A percentile compares a stretch with the other conserved stretches of the same genome.
phyloP scores from a whole-genome alignment of 2,329 filamentous ascomycete species.

The Penicillium hesseltinei region DNA sequence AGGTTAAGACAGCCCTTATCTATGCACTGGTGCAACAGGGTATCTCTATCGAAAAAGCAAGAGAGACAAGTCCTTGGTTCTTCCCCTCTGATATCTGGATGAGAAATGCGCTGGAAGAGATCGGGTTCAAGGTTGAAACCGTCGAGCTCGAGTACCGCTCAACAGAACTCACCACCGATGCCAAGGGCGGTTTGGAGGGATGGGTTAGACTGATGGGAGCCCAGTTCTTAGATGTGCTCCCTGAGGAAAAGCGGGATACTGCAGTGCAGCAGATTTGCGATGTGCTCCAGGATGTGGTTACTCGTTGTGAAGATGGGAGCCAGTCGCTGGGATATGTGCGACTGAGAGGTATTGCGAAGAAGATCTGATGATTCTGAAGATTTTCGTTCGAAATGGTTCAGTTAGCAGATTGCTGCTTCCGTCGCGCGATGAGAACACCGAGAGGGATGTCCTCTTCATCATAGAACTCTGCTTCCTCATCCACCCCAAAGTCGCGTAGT shows the following conservation, averaged over 20 bases:
- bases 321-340: slow-evolving; percentile 50
- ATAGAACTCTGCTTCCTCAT: slow-evolving; percentile 64
- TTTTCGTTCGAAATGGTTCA: not conserved
- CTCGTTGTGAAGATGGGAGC: slow-evolving; percentile 57
- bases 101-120: slow-evolving; percentile 33
- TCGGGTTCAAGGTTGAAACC: slow-evolving; percentile 51
- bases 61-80: slow-evolving; percentile 64
- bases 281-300: slow-evolving; percentile 56
- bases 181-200: slow-evolving; percentile 58
- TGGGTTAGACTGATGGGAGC: slow-evolving; percentile 66
- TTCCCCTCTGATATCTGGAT: slow-evolving; percentile 67
- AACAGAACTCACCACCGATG: slow-evolving; percentile 49
- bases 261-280: slow-evolving; percentile 56
- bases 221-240: slow-evolving; percentile 56
- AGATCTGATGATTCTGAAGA: slow-evolving; percentile 13
- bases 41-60: slow-evolving; percentile 50
- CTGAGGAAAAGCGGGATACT: slow-evolving; percentile 49
- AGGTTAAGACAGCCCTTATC: slow-evolving; percentile 60
- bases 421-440: slow-evolving; percentile 50
- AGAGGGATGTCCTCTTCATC: slow-evolving; percentile 63
- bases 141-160: slow-evolving; percentile 65
- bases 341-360: slow-evolving; percentile 43
- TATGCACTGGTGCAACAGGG: slow-evolving; percentile 52
- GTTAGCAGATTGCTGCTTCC: slow-evolving; percentile 20
- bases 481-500: slow-evolving; percentile 63